Evolutionary conservation across 169 alveolate species (phyloP), one percentile per base, ranked within the genome.

Genomic region (Amoebophrya sp.): DNA sequence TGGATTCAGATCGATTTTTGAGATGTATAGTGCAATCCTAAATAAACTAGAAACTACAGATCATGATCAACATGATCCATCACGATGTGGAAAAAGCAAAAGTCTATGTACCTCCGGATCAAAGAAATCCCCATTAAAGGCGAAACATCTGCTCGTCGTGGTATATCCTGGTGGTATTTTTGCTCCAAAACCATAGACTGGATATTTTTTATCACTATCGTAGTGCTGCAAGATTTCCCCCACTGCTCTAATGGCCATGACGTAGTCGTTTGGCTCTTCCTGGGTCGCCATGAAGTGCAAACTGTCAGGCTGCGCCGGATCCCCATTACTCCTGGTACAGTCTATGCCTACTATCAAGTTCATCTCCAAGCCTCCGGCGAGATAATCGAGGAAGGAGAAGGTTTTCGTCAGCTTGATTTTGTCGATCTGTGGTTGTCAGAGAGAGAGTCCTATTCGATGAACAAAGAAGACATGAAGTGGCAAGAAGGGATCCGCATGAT

Each of bases 101-200:
- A n/a, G n/a, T n/a, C n/a, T 40, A 10, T 0, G 6, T 54, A 89
- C 92, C 33, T 65, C 83, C 2, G 83, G 83, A 65, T 65, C 83
- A 18, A 65, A 65, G 33, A 65, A 65, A 36, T 65, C 83, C 2
- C 83, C 83, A 36, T 90, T 90, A 39, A 53, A 38, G 1, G 92
- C 92, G 41, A 90, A 90, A 29, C 53, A 65, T 23, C 55, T 53
- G 78, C 92, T 90, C 41, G 92, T 90, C 2, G 53, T 53, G 14
- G 78, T 90, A n/a, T 90, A 90, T 53, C 55, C 92, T 41, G 92
- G 92, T 18, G 92, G 92, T 38, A 90, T 26, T 41, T 90, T 90
- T 40, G 92, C 97, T 0, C 97, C 97, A 91, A 95, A 96, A 0
- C 97, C 97, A 94, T 90, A 95, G 76, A 95, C 93, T 40, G 97